phyloP scores from a whole-genome alignment of 805 yeast species.

The Candida stauntonica region DNA sequence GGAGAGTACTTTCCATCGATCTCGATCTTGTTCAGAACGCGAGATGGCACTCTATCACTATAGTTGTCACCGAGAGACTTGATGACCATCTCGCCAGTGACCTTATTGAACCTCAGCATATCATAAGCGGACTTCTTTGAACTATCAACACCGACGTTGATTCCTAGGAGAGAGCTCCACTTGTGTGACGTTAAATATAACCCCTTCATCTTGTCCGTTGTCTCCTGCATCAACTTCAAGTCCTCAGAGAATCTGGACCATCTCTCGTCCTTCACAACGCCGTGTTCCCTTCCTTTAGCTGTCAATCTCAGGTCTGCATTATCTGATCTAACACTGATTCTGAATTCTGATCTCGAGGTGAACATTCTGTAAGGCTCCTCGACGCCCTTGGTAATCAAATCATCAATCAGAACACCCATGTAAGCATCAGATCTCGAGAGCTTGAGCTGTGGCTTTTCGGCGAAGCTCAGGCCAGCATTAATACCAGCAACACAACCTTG shows the following conservation, averaged over 20 bases:
- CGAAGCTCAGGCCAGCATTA: conserved; percentile 72
- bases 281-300: conserved; percentile 55
- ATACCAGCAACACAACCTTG: conserved; percentile 96
- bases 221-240: conserved; percentile 37
- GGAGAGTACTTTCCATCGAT: conserved; percentile 84
- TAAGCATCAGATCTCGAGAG: conserved; percentile 80
- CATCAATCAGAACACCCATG: conserved; percentile 90
- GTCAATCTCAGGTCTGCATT: conserved; percentile 90
- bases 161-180: conserved; percentile 55
- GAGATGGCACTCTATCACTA: conserved; percentile 31
- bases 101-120: conserved; percentile 53
- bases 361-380: conserved; percentile 98
- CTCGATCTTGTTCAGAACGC: conserved; percentile 57
- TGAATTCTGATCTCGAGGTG: conserved; percentile 90
- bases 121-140: conserved; percentile 64
- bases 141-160: conserved; percentile 50
- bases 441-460: conserved; percentile 40
- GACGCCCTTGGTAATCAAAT: conserved; percentile 90
- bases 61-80: conserved; percentile 21
- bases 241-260: conserved; percentile 47
- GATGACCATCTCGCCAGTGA: conserved; percentile 16
- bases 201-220: conserved; percentile 41
- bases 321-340: conserved; percentile 87
- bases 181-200: conserved; percentile 47
- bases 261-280: conserved; percentile 62